phyloP scores from a whole-genome alignment of 352 stramenopile species.

The Thraustotheca clavata region DNA sequence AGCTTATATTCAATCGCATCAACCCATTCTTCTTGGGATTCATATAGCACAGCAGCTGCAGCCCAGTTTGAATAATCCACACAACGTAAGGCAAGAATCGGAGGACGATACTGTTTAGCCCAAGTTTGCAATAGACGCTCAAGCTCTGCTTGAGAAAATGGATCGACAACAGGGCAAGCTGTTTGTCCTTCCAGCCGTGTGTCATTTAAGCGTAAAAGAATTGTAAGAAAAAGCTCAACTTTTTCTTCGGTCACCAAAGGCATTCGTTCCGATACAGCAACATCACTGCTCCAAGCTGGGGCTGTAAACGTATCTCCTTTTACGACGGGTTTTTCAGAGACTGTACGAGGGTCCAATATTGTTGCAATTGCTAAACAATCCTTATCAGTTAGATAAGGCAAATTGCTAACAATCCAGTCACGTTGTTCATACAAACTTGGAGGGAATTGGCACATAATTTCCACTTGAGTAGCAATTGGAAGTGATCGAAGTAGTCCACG shows the following conservation, averaged over 20 bases:
- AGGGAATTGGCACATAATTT: conserved; percentile 41
- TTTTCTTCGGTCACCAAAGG: conserved; percentile 35
- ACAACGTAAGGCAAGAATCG: conserved; percentile 65
- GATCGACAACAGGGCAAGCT: not conserved
- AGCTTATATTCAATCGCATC: conserved; percentile 78
- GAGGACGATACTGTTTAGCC: conserved; percentile 56
- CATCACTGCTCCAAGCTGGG: conserved; percentile 21
- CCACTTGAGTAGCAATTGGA: conserved; percentile 36
- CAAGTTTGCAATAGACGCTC: conserved; percentile 48
- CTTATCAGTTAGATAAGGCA: conserved; percentile 30
- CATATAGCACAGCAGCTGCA: conserved; percentile 62
- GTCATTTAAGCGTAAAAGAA: conserved; percentile 53
- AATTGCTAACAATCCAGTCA: conserved; percentile 58
- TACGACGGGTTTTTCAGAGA: not conserved
- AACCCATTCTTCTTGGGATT: conserved; percentile 69
- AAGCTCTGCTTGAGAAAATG: conserved; percentile 42
- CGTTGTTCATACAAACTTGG: conserved; percentile 50
- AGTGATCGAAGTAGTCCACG: conserved; percentile 51
- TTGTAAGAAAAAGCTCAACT: conserved; percentile 65
- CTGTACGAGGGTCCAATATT: conserved; percentile 34
- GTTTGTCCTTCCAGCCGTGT: not conserved
- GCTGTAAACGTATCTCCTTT: not conserved
- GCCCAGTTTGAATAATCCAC: conserved; percentile 79
- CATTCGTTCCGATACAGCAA: conserved; percentile 45
- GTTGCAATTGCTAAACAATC: conserved; percentile 34